Evolutionary conservation across 2,329 filamentous ascomycete genomes (phyloP).

Genomic region (Elsinoe perseae): DNA sequence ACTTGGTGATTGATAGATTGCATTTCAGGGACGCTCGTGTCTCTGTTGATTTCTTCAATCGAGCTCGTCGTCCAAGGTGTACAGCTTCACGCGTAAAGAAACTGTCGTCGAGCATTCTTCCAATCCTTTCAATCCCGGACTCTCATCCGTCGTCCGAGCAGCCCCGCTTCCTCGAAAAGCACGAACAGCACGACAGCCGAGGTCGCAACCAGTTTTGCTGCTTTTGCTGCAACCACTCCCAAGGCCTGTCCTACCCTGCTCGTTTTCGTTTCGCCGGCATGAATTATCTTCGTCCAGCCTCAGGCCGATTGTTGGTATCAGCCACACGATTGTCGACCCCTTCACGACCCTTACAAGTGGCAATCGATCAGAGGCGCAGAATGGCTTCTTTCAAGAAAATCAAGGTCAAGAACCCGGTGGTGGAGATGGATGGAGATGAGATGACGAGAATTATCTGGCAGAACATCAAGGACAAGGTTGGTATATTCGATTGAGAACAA

Average conservation of each 20-base stretch:
- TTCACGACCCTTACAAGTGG: constrained; percentile 19
- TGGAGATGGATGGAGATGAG: constrained; percentile 89
- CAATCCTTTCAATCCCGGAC: neutral
- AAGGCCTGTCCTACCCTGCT: constrained; percentile 8
- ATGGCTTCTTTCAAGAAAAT: constrained; percentile 63
- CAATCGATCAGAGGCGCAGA: constrained; percentile 29
- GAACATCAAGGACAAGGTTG: constrained; percentile 88
- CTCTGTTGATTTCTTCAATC: neutral
- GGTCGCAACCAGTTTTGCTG: constrained; percentile 10
- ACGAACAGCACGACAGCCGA: neutral
- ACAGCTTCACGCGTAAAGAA: neutral
- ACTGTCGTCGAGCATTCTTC: neutral
- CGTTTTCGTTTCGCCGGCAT: constrained; percentile 10
- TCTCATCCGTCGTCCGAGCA: neutral
- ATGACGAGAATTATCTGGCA: constrained; percentile 99
- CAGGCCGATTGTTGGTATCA: constrained; percentile 11
- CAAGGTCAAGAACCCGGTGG: constrained; percentile 98
- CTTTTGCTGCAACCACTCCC: constrained; percentile 9
- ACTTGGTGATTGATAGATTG: neutral
- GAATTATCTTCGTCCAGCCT: constrained; percentile 13
- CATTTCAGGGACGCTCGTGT: neutral
- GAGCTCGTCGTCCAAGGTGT: neutral
- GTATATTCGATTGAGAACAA: constrained; percentile 15
- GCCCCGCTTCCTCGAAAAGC: neutral
- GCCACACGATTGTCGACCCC: constrained; percentile 18